A percentile compares a stretch with the other conserved stretches of the same genome.
These are phyloP conservation scores for Nakazawaea laoshanensis DNA, from an alignment of 805 yeast species.

Conservation along the genomic window DNA sequence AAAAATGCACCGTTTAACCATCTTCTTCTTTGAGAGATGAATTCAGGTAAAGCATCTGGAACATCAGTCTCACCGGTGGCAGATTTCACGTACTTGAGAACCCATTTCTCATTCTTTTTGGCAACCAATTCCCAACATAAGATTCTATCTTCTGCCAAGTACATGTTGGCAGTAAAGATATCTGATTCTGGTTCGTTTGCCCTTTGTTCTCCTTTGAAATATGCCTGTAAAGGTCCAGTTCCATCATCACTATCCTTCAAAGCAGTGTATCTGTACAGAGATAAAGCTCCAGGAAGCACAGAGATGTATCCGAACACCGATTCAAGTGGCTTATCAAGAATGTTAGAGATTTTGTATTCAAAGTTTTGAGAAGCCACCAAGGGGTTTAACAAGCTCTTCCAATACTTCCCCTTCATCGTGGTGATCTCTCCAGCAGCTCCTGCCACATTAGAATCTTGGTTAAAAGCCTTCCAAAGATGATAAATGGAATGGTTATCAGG, in stretches of 20 bases:
- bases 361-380: constrained; percentile 94
- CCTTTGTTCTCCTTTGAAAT: constrained; percentile 86
- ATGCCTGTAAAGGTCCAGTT: constrained; percentile 68
- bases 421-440: constrained; percentile 99
- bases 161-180: constrained; percentile 92
- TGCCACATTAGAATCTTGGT: constrained; percentile 91
- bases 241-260: constrained; percentile 56
- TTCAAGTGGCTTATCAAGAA: constrained; percentile 92
- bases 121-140: constrained; percentile 92
- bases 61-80: constrained; percentile 96
- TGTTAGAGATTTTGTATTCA: constrained; percentile 93
- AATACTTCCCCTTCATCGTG: constrained; percentile 88
- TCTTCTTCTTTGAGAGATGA: constrained; percentile 86
- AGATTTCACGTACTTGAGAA: constrained; percentile 74
- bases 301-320: constrained; percentile 90
- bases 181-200: constrained; percentile 57
- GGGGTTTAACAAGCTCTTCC: constrained; percentile 78
- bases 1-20: constrained; percentile 98
- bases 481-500: constrained; percentile 87
- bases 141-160: constrained; percentile 93
- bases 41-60: constrained; percentile 79
- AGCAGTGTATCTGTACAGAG: constrained; percentile 86
- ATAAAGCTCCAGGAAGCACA: constrained; percentile 93
- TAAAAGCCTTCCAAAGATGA: constrained; percentile 96
- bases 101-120: constrained; percentile 63